Conservation (phyloP, 306 rosid genomes). For the Herpetospermum pedunculosum region DNA sequence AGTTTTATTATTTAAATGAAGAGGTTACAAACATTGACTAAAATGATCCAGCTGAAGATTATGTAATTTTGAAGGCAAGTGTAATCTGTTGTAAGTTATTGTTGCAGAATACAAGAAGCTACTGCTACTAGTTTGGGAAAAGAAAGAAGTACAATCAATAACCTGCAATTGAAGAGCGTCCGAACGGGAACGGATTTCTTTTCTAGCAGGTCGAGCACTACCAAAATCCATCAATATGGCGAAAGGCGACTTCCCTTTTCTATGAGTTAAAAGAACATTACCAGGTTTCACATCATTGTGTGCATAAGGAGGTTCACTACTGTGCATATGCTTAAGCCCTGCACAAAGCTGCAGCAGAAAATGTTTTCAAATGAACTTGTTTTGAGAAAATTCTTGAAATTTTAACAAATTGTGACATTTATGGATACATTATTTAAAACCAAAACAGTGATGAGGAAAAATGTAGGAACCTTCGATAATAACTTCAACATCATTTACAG, state of each 20-base stretch:
- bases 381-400: neutral
- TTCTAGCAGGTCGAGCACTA: conserved; percentile 90
- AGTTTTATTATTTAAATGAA: neutral
- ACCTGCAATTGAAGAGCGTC: conserved; percentile 99
- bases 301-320: conserved; percentile 84
- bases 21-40: neutral
- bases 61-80: neutral
- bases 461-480: neutral
- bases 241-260: conserved; percentile 70
- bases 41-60: neutral
- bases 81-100: neutral
- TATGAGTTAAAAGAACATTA: conserved; percentile 69
- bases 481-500: neutral
- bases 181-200: conserved; percentile 54
- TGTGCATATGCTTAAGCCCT: conserved; percentile 98
- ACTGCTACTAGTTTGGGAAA: neutral
- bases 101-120: neutral
- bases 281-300: conserved; percentile 99
- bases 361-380: neutral
- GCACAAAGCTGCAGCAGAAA: conserved; percentile 70
- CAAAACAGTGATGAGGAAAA: neutral
- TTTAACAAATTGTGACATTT: neutral
- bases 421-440: neutral
- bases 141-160: neutral
- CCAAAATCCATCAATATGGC: conserved; percentile 99